Conservation (phyloP, 169 alveolate genomes). For the Toxoplasma gondii region DNA sequence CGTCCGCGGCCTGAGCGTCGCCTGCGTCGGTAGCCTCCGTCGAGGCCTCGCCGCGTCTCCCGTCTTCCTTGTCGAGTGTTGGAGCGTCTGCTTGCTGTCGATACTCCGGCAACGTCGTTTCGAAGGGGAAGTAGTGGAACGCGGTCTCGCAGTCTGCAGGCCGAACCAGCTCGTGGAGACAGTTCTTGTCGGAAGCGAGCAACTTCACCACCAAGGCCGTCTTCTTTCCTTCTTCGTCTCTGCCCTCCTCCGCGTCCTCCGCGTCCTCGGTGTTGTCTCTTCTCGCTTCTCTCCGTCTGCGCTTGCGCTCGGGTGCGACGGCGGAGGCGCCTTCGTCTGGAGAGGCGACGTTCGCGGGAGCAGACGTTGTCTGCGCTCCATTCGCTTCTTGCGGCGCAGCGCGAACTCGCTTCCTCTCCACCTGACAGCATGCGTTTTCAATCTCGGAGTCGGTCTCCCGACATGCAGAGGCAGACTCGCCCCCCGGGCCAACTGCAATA, state of each 20-base stretch:
- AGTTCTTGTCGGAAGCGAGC: constrained; percentile 30
- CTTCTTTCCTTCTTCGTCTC: neutral
- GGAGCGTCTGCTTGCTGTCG: neutral
- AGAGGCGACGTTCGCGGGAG: neutral
- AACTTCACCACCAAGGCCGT: neutral
- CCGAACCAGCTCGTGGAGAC: neutral
- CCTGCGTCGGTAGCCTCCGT: too few species aligned
- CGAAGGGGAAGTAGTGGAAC: neutral
- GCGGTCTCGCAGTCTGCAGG: neutral
- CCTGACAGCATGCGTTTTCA: neutral
- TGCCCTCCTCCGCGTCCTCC: neutral
- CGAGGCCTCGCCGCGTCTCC: too few species aligned
- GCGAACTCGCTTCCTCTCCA: neutral
- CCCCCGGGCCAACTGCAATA: neutral
- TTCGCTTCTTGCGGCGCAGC: too few species aligned
- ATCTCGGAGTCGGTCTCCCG: neutral
- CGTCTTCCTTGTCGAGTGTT: neutral
- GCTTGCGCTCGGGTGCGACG: neutral
- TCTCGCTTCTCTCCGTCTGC: neutral
- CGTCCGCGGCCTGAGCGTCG: too few species aligned
- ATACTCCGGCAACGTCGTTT: constrained; percentile 2
- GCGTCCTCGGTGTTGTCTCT: neutral
- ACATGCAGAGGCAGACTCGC: neutral
- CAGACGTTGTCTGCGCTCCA: neutral
- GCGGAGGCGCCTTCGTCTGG: neutral